Percentiles rank a stretch among this genome's conserved stretches.
phyloP scores from a whole-genome alignment of 2,329 filamentous ascomycete genomes.

The Mariannaea elegans region DNA sequence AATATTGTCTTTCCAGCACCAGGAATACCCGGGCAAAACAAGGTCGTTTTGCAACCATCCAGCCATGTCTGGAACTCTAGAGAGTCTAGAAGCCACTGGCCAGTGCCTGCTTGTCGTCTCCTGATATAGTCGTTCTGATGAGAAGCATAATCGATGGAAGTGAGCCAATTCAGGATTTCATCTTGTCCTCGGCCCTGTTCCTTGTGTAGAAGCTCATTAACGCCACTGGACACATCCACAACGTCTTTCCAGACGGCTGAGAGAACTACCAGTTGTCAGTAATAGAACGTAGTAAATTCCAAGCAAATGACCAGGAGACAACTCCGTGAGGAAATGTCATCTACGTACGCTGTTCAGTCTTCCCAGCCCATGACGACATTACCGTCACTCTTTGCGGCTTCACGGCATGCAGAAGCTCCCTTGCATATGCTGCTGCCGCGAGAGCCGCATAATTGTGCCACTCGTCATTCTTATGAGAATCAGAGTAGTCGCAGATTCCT shows the following conservation, averaged over 20 bases:
- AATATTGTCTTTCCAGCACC: conserved; percentile 49
- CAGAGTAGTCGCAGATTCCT: conserved; percentile 49
- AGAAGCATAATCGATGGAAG: conserved; percentile 43
- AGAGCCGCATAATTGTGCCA: conserved; percentile 49
- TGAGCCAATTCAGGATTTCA: conserved; percentile 43
- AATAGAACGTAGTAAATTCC: too few relatives aligned
- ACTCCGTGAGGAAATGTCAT: too few relatives aligned
- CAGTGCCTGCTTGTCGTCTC: conserved; percentile 46
- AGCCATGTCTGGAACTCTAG: conserved; percentile 44
- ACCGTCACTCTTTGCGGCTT: not conserved
- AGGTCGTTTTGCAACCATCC: conserved; percentile 25
- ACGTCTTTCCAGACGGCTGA: too few relatives aligned
- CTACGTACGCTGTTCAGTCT: too few relatives aligned
- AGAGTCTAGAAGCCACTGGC: conserved; percentile 53
- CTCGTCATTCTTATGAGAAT: conserved; percentile 47
- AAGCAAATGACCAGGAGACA: too few relatives aligned
- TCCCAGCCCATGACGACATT: not conserved
- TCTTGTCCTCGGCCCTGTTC: too few relatives aligned
- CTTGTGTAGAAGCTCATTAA: too few relatives aligned
- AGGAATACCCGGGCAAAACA: conserved; percentile 9
- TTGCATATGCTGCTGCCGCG: conserved; percentile 42
- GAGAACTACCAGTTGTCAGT: too few relatives aligned
- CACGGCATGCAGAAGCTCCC: conserved; percentile 25
- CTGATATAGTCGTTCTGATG: conserved; percentile 50
- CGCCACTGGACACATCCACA: too few relatives aligned